Evolutionary conservation across 768 basidiomycete species (phyloP).

Genomic region (Auriscalpium vulgare): DNA sequence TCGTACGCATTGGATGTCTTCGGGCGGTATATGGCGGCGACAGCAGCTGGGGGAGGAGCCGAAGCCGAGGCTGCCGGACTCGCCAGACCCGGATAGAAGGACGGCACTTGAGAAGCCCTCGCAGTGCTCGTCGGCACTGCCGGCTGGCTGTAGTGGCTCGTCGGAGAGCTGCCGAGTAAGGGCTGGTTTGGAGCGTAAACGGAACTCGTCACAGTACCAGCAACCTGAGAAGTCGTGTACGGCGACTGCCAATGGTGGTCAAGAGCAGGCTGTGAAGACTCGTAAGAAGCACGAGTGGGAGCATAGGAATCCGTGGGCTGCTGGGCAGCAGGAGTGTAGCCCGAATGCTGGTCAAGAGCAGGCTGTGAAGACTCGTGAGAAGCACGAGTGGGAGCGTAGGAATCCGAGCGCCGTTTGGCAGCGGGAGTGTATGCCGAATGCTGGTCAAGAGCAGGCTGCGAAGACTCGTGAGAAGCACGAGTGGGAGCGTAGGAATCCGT

Average conservation of each 20-base stretch:
- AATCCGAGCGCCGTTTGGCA: neutral
- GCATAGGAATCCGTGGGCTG: neutral
- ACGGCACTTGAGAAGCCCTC: constrained; percentile 20
- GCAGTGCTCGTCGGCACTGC: neutral
- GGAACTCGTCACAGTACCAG: constrained; percentile 6
- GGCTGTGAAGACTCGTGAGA: neutral
- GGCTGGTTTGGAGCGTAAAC: constrained; percentile 22
- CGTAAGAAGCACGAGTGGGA: neutral
- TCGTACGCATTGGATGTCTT: constrained; percentile 24
- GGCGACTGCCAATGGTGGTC: neutral
- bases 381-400: neutral
- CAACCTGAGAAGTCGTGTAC: constrained; percentile 3
- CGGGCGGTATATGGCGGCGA: constrained; percentile 15
- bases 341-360: neutral
- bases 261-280: neutral
- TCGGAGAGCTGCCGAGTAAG: constrained; percentile 9
- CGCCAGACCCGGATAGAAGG: constrained; percentile 24
- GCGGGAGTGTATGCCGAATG: neutral
- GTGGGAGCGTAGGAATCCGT: neutral
- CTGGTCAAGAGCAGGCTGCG: neutral
- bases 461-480: neutral
- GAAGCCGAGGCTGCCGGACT: too few relatives aligned
- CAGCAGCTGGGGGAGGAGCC: neutral
- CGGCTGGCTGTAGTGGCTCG: constrained; percentile 9
- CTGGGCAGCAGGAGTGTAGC: neutral